Evolutionary conservation across 2,329 filamentous ascomycete species (phyloP).

Genomic region (Ambrosiella beaveri): DNA sequence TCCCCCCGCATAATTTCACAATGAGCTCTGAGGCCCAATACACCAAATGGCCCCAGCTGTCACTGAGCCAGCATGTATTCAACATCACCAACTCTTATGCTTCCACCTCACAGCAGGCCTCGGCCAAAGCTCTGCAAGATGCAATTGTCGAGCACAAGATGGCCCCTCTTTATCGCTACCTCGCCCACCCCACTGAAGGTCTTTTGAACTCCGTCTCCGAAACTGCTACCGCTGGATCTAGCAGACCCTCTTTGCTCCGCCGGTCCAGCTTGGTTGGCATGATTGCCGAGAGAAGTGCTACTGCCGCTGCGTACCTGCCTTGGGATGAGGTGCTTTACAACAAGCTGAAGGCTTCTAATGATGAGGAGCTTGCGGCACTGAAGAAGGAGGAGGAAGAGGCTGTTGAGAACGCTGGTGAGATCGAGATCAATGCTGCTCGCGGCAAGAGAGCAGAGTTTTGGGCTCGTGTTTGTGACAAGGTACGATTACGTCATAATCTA

Average conservation of each 20-base stretch:
- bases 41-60: slow-evolving; percentile 66
- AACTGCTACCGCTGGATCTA: slow-evolving; percentile 21
- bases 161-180: slow-evolving; percentile 71
- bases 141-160: slow-evolving; percentile 72
- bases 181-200: slow-evolving; percentile 67
- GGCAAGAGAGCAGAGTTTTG: slow-evolving; percentile 95
- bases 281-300: slow-evolving; percentile 52
- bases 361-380: slow-evolving; percentile 55
- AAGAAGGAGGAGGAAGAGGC: slow-evolving; percentile 88
- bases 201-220: slow-evolving; percentile 58
- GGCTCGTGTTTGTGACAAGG: slow-evolving; percentile 92
- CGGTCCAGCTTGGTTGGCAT: slow-evolving; percentile 58
- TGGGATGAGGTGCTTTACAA: slow-evolving; percentile 89
- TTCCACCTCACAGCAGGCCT: slow-evolving; percentile 48
- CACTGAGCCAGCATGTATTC: slow-evolving; percentile 73
- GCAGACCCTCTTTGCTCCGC: slow-evolving; percentile 41
- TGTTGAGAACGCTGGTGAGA: slow-evolving; percentile 88
- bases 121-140: slow-evolving; percentile 61
- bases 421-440: slow-evolving; percentile 78
- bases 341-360: slow-evolving; percentile 58
- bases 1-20: slow-evolving; percentile 21
- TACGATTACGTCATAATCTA: slow-evolving; percentile 22
- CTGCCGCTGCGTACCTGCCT: slow-evolving; percentile 49
- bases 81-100: slow-evolving; percentile 68
- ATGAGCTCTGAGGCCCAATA: slow-evolving; percentile 74